phyloP scores from a whole-genome alignment of 805 yeast species.

The Myxozyma vanderwaltii region DNA sequence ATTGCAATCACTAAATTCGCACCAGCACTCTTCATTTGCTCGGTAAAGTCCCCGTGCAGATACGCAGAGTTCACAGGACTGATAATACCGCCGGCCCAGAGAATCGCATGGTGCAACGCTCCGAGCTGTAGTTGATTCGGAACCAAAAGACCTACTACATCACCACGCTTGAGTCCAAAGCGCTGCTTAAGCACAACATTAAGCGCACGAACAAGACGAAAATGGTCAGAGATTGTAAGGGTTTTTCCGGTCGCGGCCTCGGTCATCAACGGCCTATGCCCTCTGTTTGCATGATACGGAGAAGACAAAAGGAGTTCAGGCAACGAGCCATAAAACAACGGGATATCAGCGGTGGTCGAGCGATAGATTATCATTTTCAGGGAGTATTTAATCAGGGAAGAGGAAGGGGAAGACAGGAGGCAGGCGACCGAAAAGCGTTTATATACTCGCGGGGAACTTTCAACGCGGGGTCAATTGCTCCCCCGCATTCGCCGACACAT shows the following conservation, averaged over 20 bases:
- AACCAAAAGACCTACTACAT: conserved; percentile 40
- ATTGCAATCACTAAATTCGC: conserved; percentile 14
- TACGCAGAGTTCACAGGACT: conserved; percentile 19
- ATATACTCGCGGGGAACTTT: too few relatives aligned
- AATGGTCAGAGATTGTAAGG: conserved; percentile 14
- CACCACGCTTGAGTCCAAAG: conserved; percentile 35
- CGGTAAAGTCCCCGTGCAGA: conserved; percentile 1
- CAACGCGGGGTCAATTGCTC: too few relatives aligned
- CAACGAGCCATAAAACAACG: conserved; percentile 13
- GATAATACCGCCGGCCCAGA: conserved; percentile 19
- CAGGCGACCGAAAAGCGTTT: not conserved
- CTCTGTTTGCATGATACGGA: conserved; percentile 11
- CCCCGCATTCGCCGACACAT: too few relatives aligned
- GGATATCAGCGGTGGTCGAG: conserved; percentile 1
- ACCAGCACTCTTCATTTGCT: conserved; percentile 12
- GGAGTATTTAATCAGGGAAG: too few relatives aligned
- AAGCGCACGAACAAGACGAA: conserved; percentile 13
- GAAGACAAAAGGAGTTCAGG: conserved; percentile 18
- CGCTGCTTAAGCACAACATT: conserved; percentile 25
- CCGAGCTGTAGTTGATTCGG: conserved; percentile 40
- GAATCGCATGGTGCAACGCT: conserved; percentile 37
- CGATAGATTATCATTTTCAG: conserved; percentile 4
- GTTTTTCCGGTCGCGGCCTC: conserved; percentile 15
- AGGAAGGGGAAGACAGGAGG: not conserved
- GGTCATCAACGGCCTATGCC: conserved; percentile 9